Base-by-base conservation (phyloP, 179 eudicot species). In the Kewa caespitosa region DNA sequence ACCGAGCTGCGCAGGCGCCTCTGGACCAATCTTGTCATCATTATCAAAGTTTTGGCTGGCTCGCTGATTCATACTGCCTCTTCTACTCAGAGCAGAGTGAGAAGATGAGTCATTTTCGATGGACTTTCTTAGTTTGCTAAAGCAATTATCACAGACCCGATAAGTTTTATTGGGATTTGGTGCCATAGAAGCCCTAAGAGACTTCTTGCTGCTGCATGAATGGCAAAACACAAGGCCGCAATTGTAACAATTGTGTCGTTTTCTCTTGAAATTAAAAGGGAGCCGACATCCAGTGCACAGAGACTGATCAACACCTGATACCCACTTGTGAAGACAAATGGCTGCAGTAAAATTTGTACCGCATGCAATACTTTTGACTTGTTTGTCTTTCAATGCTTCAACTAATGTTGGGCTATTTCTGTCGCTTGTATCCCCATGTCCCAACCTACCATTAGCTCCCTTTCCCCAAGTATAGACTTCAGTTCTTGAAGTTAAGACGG, bases 401-500 rank as follows among this genome's bases (percentile, higher is more conserved):
- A 90, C 97, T 64, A 88, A 78, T 22, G 91, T 85, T 31, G 97
- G 97, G 69, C 76, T 76, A 67, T 81, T 86, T 82, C 88, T 85
- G 71, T 91, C 94, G 73, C 82, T 85, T 23, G 84, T 82, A 57
- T 86, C 86, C 46, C 97, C 97, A 38, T 87, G 85, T 67, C 97
- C 94, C 81, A 91, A 84, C 66, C 92, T 88, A 30, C 94, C 97
- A 69, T 88, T 89, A 23, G 82, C 84, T 4, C 97, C 97, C 79
- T 87, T 91, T 28, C 97, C 97, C 97, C 97, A 91, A 9, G 92
- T 88, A 76, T 84, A 92, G 73, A 90, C 91, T 81, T 86, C 86
- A 66, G 92, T 89, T 39, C 78, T 82, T 42, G 90, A 86, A 39
- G 97, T 87, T 80, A 90, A 86, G 50, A 74, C 91, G 36, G 92